Conservation (phyloP, 768 basidiomycete genomes). For the Phaeotremella fagi region DNA sequence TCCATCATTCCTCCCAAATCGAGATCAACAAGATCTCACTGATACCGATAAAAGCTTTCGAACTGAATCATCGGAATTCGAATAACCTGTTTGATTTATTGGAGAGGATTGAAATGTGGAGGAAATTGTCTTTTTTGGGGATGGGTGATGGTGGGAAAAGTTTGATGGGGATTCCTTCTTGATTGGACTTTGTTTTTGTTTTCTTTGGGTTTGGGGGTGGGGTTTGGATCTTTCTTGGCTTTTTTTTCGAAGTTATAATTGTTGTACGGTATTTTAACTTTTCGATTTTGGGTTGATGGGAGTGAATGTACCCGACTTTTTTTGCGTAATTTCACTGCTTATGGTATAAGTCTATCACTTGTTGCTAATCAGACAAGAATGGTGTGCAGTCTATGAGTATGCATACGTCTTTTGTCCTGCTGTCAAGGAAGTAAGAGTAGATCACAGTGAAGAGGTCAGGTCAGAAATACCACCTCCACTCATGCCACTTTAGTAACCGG, state of each 20-base stretch:
- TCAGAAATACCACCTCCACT: too few relatives aligned
- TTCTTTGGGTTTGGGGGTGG: background rate
- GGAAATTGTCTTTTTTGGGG: slow-evolving; percentile 1
- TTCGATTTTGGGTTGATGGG: background rate
- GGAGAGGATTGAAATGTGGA: slow-evolving; percentile 24
- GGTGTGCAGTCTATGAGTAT: too few relatives aligned
- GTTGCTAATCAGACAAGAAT: too few relatives aligned
- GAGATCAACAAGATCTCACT: slow-evolving; percentile 9
- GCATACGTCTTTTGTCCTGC: too few relatives aligned
- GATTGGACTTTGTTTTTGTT: background rate
- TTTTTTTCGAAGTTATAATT: too few relatives aligned
- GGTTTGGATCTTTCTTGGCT: background rate
- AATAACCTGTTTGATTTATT: slow-evolving; percentile 39
- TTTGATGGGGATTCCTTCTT: background rate
- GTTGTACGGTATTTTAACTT: too few relatives aligned
- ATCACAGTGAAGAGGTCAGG: too few relatives aligned
- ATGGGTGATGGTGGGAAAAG: slow-evolving; percentile 2
- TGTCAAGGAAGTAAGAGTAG: too few relatives aligned
- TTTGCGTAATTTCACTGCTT: too few relatives aligned
- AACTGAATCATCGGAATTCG: slow-evolving; percentile 17
- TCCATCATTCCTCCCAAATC: slow-evolving; percentile 12
- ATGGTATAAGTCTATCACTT: too few relatives aligned
- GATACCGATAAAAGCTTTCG: slow-evolving; percentile 20
- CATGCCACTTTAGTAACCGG: too few relatives aligned
- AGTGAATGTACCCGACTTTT: too few relatives aligned